Evolutionary conservation across 345 rosid species (phyloP).

Genomic region (Salix arbutifolia): DNA sequence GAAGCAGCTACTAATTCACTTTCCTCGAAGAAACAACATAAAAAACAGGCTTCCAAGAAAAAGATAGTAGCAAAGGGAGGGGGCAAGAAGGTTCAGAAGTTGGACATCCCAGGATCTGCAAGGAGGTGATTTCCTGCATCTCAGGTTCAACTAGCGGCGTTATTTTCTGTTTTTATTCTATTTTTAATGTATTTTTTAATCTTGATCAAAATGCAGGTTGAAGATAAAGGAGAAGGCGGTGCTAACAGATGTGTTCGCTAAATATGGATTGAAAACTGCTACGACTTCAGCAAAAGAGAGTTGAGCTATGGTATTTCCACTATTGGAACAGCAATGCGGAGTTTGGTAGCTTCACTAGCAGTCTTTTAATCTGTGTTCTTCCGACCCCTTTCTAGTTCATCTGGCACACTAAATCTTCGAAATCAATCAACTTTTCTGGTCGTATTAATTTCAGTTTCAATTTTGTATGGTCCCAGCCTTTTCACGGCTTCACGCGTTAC

Average conservation of each 20-base stretch:
- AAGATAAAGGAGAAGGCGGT: constrained; percentile 72
- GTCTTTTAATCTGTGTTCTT: background rate
- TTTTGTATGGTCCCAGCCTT: background rate
- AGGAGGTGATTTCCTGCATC: constrained; percentile 41
- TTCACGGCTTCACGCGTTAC: background rate
- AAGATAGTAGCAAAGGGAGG: constrained; percentile 34
- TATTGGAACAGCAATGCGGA: background rate
- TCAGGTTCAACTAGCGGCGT: background rate
- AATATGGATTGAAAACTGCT: constrained; percentile 54
- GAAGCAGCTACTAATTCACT: constrained; percentile 11
- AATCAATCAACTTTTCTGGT: background rate
- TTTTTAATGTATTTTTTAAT: background rate
- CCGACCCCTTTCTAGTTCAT: background rate
- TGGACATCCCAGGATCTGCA: constrained; percentile 55
- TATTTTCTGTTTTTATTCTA: background rate
- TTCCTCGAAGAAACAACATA: constrained; percentile 16
- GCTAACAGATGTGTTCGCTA: constrained; percentile 58
- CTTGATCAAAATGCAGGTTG: constrained; percentile 43
- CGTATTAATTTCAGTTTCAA: background rate
- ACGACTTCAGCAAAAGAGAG: constrained; percentile 33
- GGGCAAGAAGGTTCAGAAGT: constrained; percentile 31
- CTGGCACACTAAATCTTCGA: background rate
- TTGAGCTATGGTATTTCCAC: background rate
- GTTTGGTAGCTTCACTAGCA: background rate
- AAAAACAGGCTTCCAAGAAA: constrained; percentile 26